Evolutionary conservation across 2,329 filamentous ascomycete species (phyloP).

Genomic region (Xylariaceae sp.): DNA sequence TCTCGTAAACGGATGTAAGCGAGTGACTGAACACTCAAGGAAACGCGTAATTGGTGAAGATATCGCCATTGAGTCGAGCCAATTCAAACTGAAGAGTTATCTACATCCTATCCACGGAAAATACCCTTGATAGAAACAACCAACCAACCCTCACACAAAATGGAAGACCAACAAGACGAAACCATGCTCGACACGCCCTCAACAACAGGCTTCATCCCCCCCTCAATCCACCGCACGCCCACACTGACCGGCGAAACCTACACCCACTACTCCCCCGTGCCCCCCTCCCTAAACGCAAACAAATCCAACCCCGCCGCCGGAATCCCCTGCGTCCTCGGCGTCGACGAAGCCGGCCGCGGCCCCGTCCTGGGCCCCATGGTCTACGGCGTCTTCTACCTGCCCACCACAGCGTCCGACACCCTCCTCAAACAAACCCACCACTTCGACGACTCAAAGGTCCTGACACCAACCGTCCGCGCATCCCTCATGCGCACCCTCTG

Average conservation of each 20-base stretch:
- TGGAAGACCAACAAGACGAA: constrained; percentile 40
- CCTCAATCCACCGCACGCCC: constrained; percentile 55
- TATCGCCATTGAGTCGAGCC: background rate
- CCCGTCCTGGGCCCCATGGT: constrained; percentile 84
- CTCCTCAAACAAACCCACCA: constrained; percentile 74
- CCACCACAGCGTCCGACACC: constrained; percentile 62
- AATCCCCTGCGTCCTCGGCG: constrained; percentile 70
- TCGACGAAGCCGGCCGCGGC: constrained; percentile 90
- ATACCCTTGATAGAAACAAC: background rate
- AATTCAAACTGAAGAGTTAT: background rate
- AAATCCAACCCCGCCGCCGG: constrained; percentile 32
- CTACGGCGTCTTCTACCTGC: constrained; percentile 69
- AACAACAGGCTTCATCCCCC: constrained; percentile 54
- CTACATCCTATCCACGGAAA: background rate
- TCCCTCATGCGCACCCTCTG: constrained; percentile 66
- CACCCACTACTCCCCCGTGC: constrained; percentile 65
- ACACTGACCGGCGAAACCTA: constrained; percentile 64
- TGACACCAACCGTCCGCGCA: constrained; percentile 74
- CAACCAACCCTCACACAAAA: background rate
- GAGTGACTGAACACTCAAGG: too few species aligned
- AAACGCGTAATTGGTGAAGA: too few species aligned
- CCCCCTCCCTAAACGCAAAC: constrained; percentile 44
- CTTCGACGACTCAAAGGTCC: constrained; percentile 93
- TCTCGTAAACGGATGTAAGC: too few species aligned
- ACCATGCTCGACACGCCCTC: constrained; percentile 33